A percentile compares a stretch with the other conserved stretches of the same genome.
Conservation (phyloP, 345 rosid genomes). For the Eutrema yunnanense region DNA sequence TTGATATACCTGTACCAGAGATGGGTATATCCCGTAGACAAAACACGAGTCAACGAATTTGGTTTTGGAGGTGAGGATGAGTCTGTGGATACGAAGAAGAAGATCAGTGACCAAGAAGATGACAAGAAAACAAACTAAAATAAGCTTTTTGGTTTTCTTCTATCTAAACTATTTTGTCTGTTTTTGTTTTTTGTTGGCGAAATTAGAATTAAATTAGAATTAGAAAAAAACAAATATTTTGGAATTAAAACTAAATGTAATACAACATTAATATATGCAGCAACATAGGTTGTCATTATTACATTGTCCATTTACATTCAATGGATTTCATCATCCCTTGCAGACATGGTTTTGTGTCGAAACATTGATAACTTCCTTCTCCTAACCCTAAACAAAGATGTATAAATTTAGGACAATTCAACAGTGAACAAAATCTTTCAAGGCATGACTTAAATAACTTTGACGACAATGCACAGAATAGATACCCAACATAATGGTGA, state of each 20-base stretch:
- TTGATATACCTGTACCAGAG: slow-evolving; percentile 84
- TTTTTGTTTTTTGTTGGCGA: background rate
- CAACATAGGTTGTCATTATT: background rate
- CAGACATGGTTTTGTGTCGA: slow-evolving; percentile 5
- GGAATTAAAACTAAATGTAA: no score
- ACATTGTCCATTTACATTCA: slow-evolving; percentile 9
- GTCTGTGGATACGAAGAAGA: slow-evolving; percentile 26
- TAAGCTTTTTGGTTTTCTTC: background rate
- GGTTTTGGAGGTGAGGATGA: slow-evolving; percentile 94
- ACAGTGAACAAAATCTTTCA: no score
- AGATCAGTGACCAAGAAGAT: slow-evolving; percentile 29
- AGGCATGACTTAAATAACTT: no score
- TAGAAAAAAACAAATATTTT: no score
- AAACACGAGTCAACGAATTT: slow-evolving; percentile 82
- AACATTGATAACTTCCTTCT: background rate
- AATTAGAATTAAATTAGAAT: no score
- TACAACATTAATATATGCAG: no score
- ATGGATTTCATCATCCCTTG: slow-evolving; percentile 2
- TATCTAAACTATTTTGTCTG: background rate
- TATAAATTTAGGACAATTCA: background rate
- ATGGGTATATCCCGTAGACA: slow-evolving; percentile 94
- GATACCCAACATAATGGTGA: no score
- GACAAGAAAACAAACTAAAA: slow-evolving; percentile 61
- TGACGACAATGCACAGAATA: no score
- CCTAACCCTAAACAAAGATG: background rate